Base-by-base conservation (phyloP, 78 protist genomes). In the Guillardia theta region DNA sequence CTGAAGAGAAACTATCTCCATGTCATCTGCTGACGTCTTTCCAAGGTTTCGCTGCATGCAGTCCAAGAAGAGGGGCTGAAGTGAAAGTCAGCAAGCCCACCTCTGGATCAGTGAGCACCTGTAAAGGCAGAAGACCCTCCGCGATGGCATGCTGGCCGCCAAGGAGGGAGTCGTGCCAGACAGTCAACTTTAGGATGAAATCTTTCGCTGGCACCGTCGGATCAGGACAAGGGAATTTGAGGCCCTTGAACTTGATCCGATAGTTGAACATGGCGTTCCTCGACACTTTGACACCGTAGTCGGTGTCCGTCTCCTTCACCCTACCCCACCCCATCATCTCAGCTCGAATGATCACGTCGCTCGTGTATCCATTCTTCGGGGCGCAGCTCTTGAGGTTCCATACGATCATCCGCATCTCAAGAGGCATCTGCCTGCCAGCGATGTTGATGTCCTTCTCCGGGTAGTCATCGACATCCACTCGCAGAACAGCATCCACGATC, bases 31-130 rank as follows among this genome's bases (percentile, higher is more conserved):
- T 10, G 90, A 78, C 8, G 50, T n/a, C 90, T 78, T 78, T 22
- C 90, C 90, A 6, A 78, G 90, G 48, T 78, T 78, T 22, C 90
- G 90, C 90, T 78, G 90, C 50, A 78, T 43, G 48, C 90, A 78
- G 30, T 78, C 90, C 43, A 8, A 22, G 90, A n/a, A 43, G 33
- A 6, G 48, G 48, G 47, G 24, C 9, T 15, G 87, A 22, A 0
- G 0, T 15, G 87, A 10, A 37, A 70, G 87, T 1, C 15, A 22
- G 27, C 47, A 27, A 6, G 87, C 5, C 1, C 43, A 33, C 78
- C 78, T 64, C 78, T 24, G 6, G 78, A 33, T 50, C 15, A 15
- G 30, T 15, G 44, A 70, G 9, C 47, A 24, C 47, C 45, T 37
- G 90, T 2, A 78, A 50, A 1, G 48, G 90, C 1, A 78, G 90